A percentile compares a stretch with the other conserved stretches of the same genome.
Conservation (phyloP, 495 filamentous ascomycete species). For the Tuber magnatum region DNA sequence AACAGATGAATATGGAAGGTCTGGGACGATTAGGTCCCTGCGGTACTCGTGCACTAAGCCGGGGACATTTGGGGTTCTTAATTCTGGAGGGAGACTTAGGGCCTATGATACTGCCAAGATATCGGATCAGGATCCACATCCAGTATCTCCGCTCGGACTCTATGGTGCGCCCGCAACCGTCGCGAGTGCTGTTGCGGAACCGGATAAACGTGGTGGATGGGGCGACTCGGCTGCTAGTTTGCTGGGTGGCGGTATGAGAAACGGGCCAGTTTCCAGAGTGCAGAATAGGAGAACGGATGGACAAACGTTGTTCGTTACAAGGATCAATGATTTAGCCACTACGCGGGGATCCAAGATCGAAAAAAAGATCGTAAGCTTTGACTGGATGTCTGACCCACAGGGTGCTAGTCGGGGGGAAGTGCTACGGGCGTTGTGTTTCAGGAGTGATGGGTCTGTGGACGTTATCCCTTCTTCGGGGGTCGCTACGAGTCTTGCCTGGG, state of each 20-base stretch:
- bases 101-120: conserved; percentile 41
- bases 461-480: conserved; percentile 29
- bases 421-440: conserved; percentile 27
- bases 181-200: conserved; percentile 15
- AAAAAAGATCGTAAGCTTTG: conserved; percentile 72
- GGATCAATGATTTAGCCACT: conserved; percentile 30
- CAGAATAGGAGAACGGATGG: conserved; percentile 29
- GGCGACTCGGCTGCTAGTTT: conserved; percentile 37
- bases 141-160: conserved; percentile 10
- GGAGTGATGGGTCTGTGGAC: conserved; percentile 30
- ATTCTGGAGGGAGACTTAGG: conserved; percentile 28
- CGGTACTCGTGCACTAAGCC: conserved; percentile 34
- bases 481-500: conserved; percentile 29
- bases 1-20: conserved; percentile 20
- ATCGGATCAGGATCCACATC: conserved; percentile 26
- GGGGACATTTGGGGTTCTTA: conserved; percentile 36
- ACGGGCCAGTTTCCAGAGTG: conserved; percentile 29
- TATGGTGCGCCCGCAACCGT: conserved; percentile 8
- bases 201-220: conserved; percentile 34
- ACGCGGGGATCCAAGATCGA: conserved; percentile 46
- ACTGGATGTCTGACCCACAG: conserved; percentile 62
- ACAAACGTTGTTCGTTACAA: conserved; percentile 34
- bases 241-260: conserved; percentile 32
- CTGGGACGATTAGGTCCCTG: conserved; percentile 22
- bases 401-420: conserved; percentile 3